A percentile compares a stretch with the other conserved stretches of the same genome.
phyloP scores from a whole-genome alignment of 148 eudicot species.

The Pouteria glomerata region DNA sequence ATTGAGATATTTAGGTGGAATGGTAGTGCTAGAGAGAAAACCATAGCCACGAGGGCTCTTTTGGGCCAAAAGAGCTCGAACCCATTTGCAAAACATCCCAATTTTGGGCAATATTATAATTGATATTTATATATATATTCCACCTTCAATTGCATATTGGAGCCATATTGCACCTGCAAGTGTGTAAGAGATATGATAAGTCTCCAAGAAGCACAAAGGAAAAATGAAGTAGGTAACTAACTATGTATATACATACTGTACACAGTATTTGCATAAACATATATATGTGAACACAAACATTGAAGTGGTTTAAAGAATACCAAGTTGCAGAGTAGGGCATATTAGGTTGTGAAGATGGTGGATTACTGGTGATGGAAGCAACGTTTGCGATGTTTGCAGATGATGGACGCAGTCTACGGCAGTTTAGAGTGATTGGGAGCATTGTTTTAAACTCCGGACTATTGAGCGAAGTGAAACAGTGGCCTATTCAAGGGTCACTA shows the following conservation, averaged over 20 bases:
- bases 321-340: background rate
- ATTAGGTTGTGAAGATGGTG: background rate
- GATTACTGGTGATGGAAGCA: no score
- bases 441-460: background rate
- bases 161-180: background rate
- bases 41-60: conserved; percentile 15
- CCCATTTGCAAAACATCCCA: conserved; percentile 21
- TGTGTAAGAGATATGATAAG: background rate
- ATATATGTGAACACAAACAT: background rate
- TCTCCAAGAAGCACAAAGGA: no score
- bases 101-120: background rate
- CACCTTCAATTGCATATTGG: background rate
- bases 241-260: no score
- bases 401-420: background rate
- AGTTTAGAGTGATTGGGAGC: background rate
- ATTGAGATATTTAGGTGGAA: background rate
- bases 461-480: no score
- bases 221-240: background rate
- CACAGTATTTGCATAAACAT: background rate
- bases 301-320: background rate
- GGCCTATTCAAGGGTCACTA: no score
- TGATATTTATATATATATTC: background rate
- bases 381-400: background rate
- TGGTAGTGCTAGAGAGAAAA: background rate
- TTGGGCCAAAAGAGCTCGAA: conserved; percentile 18